Evolutionary conservation across 345 rosid species (phyloP).

Genomic region (Citropsis articulata): DNA sequence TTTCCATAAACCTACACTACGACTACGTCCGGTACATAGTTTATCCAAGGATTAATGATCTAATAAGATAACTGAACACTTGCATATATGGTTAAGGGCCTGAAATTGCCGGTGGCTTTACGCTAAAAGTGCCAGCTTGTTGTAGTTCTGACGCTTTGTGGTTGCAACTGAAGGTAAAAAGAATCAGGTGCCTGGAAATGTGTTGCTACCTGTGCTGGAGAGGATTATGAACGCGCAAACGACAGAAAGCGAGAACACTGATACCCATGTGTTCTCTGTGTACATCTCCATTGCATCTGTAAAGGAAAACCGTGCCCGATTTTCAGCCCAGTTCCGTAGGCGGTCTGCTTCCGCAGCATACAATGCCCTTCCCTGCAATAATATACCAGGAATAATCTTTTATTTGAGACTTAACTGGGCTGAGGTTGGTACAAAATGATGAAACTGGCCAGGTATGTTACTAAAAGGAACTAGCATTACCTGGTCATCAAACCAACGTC

Average conservation of each 20-base stretch:
- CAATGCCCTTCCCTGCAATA: conserved; percentile 70
- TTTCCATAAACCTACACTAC: not conserved
- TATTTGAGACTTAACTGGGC: not conserved
- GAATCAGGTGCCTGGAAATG: conserved; percentile 57
- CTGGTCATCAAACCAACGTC: conserved; percentile 96
- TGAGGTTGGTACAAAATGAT: not conserved
- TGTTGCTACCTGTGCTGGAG: conserved; percentile 48
- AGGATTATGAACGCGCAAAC: conserved; percentile 90
- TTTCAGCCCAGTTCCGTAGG: conserved; percentile 88
- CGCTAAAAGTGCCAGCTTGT: not conserved
- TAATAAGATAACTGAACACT: conserved; percentile 11
- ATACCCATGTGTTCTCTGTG: conserved; percentile 84
- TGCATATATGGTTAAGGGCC: not conserved
- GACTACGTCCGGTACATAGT: too few species aligned
- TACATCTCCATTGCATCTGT: conserved; percentile 97
- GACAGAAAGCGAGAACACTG: conserved; percentile 90
- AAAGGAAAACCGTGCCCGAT: conserved; percentile 71
- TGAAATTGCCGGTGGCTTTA: not conserved
- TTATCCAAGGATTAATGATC: not conserved
- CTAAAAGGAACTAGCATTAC: conserved; percentile 29
- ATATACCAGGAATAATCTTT: not conserved
- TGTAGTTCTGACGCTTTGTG: not conserved
- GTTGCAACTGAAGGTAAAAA: not conserved
- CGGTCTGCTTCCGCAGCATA: conserved; percentile 93
- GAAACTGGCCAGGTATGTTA: not conserved